Evolutionary conservation across 2,329 filamentous ascomycete genomes (phyloP).

Genomic region (Talaromyces sp.): DNA sequence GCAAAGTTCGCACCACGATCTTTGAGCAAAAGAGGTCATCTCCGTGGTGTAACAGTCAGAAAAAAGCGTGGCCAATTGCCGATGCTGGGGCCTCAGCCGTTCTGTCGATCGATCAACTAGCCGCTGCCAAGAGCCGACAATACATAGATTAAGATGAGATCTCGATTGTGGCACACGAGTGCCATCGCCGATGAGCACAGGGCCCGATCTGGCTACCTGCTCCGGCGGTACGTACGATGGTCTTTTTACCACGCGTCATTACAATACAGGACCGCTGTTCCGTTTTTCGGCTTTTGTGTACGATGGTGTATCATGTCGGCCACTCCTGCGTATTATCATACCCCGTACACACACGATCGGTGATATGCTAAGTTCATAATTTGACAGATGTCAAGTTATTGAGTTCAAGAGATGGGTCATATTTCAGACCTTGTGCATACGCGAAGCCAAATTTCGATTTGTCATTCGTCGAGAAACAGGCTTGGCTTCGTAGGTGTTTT

Average conservation of each 20-base stretch:
- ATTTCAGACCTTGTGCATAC: neutral
- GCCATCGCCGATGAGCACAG: constrained; percentile 4
- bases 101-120: constrained; percentile 6
- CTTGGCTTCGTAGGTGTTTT: neutral
- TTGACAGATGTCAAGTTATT: constrained; percentile 1
- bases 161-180: constrained; percentile 13
- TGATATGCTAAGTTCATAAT: neutral
- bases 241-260: neutral
- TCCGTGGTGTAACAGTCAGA: constrained; percentile 1
- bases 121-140: constrained; percentile 6
- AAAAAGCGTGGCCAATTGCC: neutral
- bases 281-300: neutral
- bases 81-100: neutral
- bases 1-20: neutral
- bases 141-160: constrained; percentile 14
- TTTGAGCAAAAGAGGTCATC: neutral
- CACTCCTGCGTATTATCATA: neutral
- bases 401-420: neutral
- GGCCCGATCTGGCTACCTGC: constrained; percentile 7
- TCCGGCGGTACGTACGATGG: neutral
- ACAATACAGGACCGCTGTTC: neutral
- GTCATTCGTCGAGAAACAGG: neutral
- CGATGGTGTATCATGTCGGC: neutral
- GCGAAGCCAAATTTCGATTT: neutral
- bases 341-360: neutral